Conservation (phyloP, 192 early-diverging fungal genomes). For the Mortierella antarctica region DNA sequence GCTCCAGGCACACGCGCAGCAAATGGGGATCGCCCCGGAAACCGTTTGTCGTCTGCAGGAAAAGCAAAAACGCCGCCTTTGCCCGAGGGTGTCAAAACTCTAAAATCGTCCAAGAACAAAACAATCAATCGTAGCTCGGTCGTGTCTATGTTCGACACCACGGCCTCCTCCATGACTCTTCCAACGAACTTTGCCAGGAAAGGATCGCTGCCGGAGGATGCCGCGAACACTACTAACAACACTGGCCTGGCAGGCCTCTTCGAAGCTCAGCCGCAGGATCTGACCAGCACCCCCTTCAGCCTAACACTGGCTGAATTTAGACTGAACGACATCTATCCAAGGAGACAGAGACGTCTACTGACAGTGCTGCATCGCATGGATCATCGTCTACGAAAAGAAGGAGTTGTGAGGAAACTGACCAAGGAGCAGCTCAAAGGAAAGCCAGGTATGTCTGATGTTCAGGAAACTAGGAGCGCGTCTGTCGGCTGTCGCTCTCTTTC, state of each 20-base stretch:
- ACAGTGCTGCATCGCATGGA: slow-evolving; percentile 54
- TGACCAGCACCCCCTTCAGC: slow-evolving; percentile 43
- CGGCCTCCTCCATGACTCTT: slow-evolving; percentile 29
- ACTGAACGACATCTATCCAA: slow-evolving; percentile 50
- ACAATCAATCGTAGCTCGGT: slow-evolving; percentile 37
- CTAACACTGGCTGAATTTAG: slow-evolving; percentile 55
- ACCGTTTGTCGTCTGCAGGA: background rate
- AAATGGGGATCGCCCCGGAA: slow-evolving; percentile 16
- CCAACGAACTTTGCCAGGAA: slow-evolving; percentile 49
- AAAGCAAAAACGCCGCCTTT: slow-evolving; percentile 13
- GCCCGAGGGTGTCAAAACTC: slow-evolving; percentile 16
- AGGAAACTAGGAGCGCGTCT: background rate
- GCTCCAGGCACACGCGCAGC: background rate
- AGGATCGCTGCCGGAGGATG: slow-evolving; percentile 37
- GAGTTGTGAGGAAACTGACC: slow-evolving; percentile 44
- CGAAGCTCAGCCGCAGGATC: slow-evolving; percentile 27
- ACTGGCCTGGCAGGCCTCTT: slow-evolving; percentile 38
- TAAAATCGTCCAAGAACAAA: slow-evolving; percentile 41
- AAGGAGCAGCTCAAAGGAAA: slow-evolving; percentile 57
- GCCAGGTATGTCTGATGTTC: slow-evolving; percentile 40
- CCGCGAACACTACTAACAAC: background rate
- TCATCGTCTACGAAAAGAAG: slow-evolving; percentile 44
- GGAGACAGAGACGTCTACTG: slow-evolving; percentile 43
- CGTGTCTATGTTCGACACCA: slow-evolving; percentile 29
- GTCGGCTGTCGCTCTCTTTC: background rate